Evolutionary conservation across 208 protist genomes (phyloP), one percentile per base, ranked within the genome.

Genomic region (Acanthamoeba healyi): DNA sequence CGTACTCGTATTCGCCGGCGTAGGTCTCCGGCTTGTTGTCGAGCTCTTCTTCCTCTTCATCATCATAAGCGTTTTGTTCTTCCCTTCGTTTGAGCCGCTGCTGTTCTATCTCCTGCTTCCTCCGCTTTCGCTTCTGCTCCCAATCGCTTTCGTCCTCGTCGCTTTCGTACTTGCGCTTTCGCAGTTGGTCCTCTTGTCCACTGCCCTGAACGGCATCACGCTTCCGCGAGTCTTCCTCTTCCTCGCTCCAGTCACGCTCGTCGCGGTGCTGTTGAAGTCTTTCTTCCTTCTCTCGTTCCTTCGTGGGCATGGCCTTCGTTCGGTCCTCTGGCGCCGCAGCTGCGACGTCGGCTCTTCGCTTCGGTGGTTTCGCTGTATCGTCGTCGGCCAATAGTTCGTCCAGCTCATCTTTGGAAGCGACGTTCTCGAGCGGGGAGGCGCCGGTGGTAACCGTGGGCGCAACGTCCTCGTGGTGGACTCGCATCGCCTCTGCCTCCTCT

Each of bases 101-200:
- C 67, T 77, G 29, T 42, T 58, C 42, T 10, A n/a, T 6, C 42
- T 86, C 77, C 77, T 86, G 38, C 46, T 86, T 86, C 32, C 46
- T 49, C 26, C 46, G 77, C 44, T 86, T 86, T 58, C 46, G 77
- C 42, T 86, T 51, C 17, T 24, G 38, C 42, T 86, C 77, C 77
- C 77, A 86, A 58, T 86, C 77, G 77, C 44, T 86, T 24, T 32
- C 77, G 77, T 86, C 42, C 26, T 86, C 77, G 29, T 86, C 44
- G 44, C 24, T 44, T 12, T 34, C 38, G 42, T 40, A 19, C 77
- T 58, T 86, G 9, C 42, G 77, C n/a, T 86, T 86, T 1, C 42
- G 77, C 70, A 42, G 29, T 24, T 70, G 14, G 15, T 49, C 12
- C 7, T 67, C n/a, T 17, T 67, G 12, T 29, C 32, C 42, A 29